Evolutionary conservation across 805 yeast genomes (phyloP), one percentile per base, ranked within the genome.

Genomic region (Komagataella ulmi): DNA sequence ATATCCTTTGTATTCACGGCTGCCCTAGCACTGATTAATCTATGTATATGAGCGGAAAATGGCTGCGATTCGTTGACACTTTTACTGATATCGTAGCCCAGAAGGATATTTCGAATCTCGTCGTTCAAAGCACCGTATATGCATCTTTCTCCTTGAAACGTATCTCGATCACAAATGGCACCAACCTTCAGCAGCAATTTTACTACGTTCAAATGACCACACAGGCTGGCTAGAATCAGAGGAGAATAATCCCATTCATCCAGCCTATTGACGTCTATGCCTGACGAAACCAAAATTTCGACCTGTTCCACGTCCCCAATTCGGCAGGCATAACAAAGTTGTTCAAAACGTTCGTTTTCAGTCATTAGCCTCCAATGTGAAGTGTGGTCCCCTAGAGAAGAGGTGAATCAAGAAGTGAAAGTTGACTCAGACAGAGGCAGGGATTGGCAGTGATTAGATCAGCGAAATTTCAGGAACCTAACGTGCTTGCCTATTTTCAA

Each of bases 211-310:
- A 72, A 73, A 62, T 85, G 91, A 0, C 95, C 95, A 67, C 95
- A 85, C 10, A 85, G 60, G 17, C 86, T 78, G 6, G 88, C 87
- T 23, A 86, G 66, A 53, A 83, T 81, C 53, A 86, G 68, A 1
- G 95, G 93, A 2, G 89, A 76, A 59, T 83, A 80, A 61, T 86
- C 86, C 76, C 83, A 85, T 55, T 76, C 79, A 61, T 86, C 95
- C 40, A 79, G 77, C 51, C 68, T 74, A 59, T 80, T 67, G 49
- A 58, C 48, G 63, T 61, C 69, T 12, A 76, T 74, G 1, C 83
- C 84, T 7, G 74, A 71, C 1, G 79, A 66, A 3, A 83, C 70
- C 45, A 80, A 62, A 43, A 75, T 65, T 47, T 82, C 88, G 1
- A 76, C 91, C 49, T 73, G 69, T 43, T 81, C 89, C 2, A 74